A percentile compares a stretch with the other conserved stretches of the same genome.
Evolutionary conservation across 257 asterid genomes (phyloP).

Genomic region (Solanum microdontum): DNA sequence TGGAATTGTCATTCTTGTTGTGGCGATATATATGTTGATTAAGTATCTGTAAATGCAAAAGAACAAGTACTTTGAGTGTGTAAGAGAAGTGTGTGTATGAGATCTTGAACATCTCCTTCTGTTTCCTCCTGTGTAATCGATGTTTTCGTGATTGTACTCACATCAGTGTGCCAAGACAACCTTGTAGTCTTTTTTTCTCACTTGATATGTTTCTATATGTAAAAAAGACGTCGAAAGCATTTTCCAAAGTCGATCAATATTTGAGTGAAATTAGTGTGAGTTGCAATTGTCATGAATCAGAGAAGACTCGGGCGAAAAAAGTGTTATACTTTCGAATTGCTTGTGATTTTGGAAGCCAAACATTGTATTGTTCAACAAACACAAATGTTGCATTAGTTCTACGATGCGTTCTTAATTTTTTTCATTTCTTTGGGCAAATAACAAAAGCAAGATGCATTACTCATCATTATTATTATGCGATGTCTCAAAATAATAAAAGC

Average conservation of each 20-base stretch:
- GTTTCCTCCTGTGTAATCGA: neutral
- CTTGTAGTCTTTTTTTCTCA: neutral
- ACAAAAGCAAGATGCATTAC: neutral
- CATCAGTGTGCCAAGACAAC: neutral
- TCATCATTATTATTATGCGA: neutral
- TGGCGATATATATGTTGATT: conserved; percentile 54
- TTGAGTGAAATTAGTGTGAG: neutral
- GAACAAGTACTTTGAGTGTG: neutral
- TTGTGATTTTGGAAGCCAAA: neutral
- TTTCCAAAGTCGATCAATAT: neutral
- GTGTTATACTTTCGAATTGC: neutral
- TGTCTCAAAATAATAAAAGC: neutral
- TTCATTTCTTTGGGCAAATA: neutral
- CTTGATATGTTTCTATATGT: neutral
- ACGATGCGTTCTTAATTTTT: neutral
- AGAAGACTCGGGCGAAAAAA: neutral
- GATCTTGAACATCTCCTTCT: neutral
- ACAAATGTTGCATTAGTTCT: neutral
- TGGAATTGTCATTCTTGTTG: conserved; percentile 54
- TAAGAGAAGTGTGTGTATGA: neutral
- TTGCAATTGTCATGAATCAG: neutral
- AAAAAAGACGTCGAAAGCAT: neutral
- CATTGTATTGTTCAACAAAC: neutral
- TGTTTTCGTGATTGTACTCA: neutral
- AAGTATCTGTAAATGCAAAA: conserved; percentile 48